A percentile compares a stretch with the other conserved stretches of the same genome.
phyloP scores from a whole-genome alignment of 139 green algal species.

The Volvox reticuliferus region DNA sequence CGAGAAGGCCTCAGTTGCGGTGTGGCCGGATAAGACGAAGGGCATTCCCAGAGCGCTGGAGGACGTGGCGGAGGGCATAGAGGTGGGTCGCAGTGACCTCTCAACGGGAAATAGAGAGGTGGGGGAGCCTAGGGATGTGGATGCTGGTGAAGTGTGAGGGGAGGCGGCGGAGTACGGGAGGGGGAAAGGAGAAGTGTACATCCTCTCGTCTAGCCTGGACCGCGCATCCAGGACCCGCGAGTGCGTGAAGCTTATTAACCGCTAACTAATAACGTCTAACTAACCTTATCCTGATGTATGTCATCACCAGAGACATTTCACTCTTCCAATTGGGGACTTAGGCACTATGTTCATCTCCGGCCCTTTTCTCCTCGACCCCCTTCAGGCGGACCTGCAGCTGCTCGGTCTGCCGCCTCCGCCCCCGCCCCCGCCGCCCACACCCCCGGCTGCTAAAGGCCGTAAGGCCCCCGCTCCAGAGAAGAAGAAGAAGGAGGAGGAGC shows the following conservation, averaged over 20 bases:
- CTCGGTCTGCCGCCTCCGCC: conserved; percentile 33
- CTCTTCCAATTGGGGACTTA: not conserved
- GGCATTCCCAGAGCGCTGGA: conserved; percentile 8
- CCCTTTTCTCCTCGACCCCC: not conserved
- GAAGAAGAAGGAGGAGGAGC: conserved; percentile 35
- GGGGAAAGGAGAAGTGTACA: too few relatives aligned
- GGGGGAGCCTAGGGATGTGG: too few relatives aligned
- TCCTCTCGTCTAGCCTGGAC: too few relatives aligned
- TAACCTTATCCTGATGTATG: too few relatives aligned
- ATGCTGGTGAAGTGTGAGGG: too few relatives aligned
- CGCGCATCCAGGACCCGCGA: too few relatives aligned
- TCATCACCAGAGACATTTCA: not conserved
- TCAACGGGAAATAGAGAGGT: not conserved
- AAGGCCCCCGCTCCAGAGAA: not conserved
- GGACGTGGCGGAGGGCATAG: conserved; percentile 24
- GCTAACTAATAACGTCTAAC: not conserved
- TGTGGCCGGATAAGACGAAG: conserved; percentile 43
- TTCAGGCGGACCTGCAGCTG: conserved; percentile 29
- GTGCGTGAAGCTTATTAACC: too few relatives aligned
- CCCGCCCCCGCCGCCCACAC: conserved; percentile 27
- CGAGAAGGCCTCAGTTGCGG: conserved; percentile 6
- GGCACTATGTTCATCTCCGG: not conserved
- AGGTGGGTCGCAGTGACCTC: not conserved
- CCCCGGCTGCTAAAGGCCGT: not conserved
- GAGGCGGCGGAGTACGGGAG: too few relatives aligned